Evolutionary conservation across 352 stramenopile species (phyloP), one percentile per base, ranked within the genome.

Genomic region (Aphanomyces cochlioides): DNA sequence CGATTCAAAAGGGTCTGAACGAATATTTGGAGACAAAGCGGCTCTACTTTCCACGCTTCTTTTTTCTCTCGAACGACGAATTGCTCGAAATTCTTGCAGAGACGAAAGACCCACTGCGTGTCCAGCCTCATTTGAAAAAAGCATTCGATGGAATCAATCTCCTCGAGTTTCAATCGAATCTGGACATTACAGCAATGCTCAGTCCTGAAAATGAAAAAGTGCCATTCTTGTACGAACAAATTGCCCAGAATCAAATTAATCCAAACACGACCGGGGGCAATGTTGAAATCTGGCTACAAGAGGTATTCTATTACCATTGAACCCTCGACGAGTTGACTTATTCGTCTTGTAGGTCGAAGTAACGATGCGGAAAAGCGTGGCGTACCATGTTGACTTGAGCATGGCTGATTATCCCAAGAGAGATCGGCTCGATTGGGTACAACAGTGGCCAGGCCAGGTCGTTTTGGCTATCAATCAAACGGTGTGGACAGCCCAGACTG

Each of bases 121-220:
- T 98, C n/a, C 92, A 98, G 73, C 93, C 93, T 5, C 90, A 97
- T 72, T 74, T 98, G 13, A 98, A 98, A 75, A 98, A 98, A 48
- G 87, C 85, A 15, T 98, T 98, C 61, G 93, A 98, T 67, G 94
- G 94, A 19, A 97, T 98, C 72, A 77, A 82, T 10, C 82, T 88
- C 56, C 83, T 98, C 17, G 91, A 98, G 60, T 98, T 98, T 70
- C 83, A 96, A 58, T 71, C 87, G 6, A 96, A 96, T 66, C 73
- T 97, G 47, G 89, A 98, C 66, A 97, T 98, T 68, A 95, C 90
- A 0, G 90, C 92, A 8, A 95, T 97, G 87, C 72, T 91, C 64
- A 89, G 91, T 72, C 83, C 84, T 0, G 83, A 92, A 66, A 87
- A 88, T 64, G 92, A 98, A 73, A 93, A 89, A 37, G 84, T 98